These are phyloP conservation scores for Emericellopsis atlantica DNA, from an alignment of 2,329 filamentous ascomycete genomes.

Conservation along the genomic window DNA sequence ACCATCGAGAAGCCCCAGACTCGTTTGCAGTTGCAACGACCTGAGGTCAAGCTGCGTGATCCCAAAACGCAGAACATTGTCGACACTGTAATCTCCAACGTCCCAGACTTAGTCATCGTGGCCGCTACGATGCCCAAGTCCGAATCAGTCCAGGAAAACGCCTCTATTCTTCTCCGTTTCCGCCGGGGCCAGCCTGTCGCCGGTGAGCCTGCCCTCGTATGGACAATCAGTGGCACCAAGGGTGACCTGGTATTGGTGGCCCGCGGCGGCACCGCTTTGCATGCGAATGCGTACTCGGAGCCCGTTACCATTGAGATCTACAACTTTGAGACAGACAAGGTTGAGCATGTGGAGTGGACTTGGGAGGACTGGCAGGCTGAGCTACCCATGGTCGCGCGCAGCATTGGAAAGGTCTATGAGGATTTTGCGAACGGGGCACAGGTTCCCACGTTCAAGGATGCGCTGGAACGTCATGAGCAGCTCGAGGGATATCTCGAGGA, in stretches of 20 bases:
- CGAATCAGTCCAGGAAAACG: slow-evolving; percentile 13
- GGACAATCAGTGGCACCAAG: slow-evolving; percentile 37
- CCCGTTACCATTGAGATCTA: slow-evolving; percentile 35
- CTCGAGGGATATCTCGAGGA: slow-evolving; percentile 19
- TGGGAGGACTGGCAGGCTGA: slow-evolving; percentile 34
- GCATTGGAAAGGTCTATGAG: slow-evolving; percentile 45
- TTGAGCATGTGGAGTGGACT: slow-evolving; percentile 27
- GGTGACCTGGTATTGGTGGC: slow-evolving; percentile 32
- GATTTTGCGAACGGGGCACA: slow-evolving; percentile 25
- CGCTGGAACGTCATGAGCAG: slow-evolving; percentile 32
- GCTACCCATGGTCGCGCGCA: slow-evolving; percentile 28
- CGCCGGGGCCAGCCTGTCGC: slow-evolving; percentile 35
- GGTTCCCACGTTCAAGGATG: slow-evolving; percentile 24
- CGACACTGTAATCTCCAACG: slow-evolving; percentile 20
- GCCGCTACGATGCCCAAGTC: slow-evolving; percentile 18
- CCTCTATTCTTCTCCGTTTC: slow-evolving; percentile 29
- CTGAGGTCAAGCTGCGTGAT: slow-evolving; percentile 21
- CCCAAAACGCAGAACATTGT: slow-evolving; percentile 14
- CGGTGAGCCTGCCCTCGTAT: slow-evolving; percentile 28
- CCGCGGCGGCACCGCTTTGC: slow-evolving; percentile 11
- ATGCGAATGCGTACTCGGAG: slow-evolving; percentile 19
- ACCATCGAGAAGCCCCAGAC: slow-evolving; percentile 24
- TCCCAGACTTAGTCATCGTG: slow-evolving; percentile 28
- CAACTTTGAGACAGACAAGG: slow-evolving; percentile 29
- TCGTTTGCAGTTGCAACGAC: slow-evolving; percentile 31